Evolutionary conservation across 495 filamentous ascomycete species (phyloP), one percentile per base, ranked within the genome.

Genomic region (Penicillium soppii): DNA sequence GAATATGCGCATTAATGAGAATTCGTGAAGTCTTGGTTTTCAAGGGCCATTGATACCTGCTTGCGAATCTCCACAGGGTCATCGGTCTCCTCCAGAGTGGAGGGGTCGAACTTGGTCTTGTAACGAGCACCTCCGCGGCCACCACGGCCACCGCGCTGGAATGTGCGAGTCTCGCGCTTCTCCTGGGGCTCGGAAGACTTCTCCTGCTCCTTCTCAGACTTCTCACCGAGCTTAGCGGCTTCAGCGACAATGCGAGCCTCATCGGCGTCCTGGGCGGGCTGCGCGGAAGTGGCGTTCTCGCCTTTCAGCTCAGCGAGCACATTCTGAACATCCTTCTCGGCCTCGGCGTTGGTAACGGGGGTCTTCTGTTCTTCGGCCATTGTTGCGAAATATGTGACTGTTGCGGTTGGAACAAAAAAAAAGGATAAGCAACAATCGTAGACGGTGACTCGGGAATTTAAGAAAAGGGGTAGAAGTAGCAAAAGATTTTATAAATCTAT

Each of bases 31-130:
- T 19, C 39, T 32, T 43, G 1, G 15, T 9, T 21, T 20, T 13
- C 4, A 22, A 41, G 35, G 8, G 30, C 30, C 50, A 38, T 7
- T 32, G 29, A 32, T 37, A 89, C 88, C 76, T 95, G 90, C 56
- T 86, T 86, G 50, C 89, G 84, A 57, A 96, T 94, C 63, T 86
- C 78, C 23, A 77, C 78, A 3, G 87, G 86, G 62, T 96, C 88
- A 43, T 85, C 80, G 16, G 82, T 85, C 54, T 84, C 81, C 36
- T 82, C 72, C 50, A 81, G 79, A 15, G 70, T 63, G 25, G 77
- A 77, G 20, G 85, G 78, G 59, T 92, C 85, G 52, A 82, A 89
- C 66, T 86, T 89, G 59, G 64, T 69, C 57, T 82, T 80, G 55
- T 77, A 13, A 48, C 57, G 53, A 36, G 61, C 57, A 30, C 54